Conservation (phyloP, 1,284 basidiomycete genomes). For the Sporisorium sorghi region DNA sequence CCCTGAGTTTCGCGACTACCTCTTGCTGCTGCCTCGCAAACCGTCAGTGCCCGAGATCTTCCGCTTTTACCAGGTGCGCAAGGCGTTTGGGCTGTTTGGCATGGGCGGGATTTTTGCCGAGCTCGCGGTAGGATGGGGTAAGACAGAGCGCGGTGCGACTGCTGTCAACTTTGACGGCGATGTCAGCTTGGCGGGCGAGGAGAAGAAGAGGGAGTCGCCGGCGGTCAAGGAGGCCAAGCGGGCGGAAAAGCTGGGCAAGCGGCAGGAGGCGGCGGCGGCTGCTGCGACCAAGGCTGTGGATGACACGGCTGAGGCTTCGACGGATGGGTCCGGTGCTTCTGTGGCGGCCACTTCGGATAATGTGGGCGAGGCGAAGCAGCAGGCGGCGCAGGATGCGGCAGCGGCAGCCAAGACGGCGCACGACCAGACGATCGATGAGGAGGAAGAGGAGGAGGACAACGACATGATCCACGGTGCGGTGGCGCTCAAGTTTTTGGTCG, state of each 20-base stretch:
- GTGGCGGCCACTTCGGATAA: slow-evolving; percentile 4
- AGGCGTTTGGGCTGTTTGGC: slow-evolving; percentile 67
- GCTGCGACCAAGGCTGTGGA: slow-evolving; percentile 34
- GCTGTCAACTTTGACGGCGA: slow-evolving; percentile 66
- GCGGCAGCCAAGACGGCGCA: slow-evolving; percentile 17
- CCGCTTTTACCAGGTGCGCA: slow-evolving; percentile 68
- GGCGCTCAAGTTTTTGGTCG: slow-evolving; percentile 87
- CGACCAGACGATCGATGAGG: slow-evolving; percentile 56
- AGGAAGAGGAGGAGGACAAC: slow-evolving; percentile 75
- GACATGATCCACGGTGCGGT: slow-evolving; percentile 78
- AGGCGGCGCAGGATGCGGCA: slow-evolving; percentile 30
- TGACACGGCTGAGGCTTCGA: slow-evolving; percentile 7
- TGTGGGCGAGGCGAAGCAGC: slow-evolving; percentile 27
- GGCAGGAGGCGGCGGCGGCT: slow-evolving; percentile 39
- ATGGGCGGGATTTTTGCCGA: slow-evolving; percentile 68
- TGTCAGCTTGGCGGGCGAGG: slow-evolving; percentile 63
- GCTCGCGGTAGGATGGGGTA: slow-evolving; percentile 63
- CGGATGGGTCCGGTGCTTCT: neutral
- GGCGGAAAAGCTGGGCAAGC: slow-evolving; percentile 44
- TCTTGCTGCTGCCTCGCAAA: slow-evolving; percentile 65
- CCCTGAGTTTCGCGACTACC: slow-evolving; percentile 68
- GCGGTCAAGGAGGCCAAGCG: slow-evolving; percentile 55
- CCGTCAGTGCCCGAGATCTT: slow-evolving; percentile 66
- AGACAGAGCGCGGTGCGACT: slow-evolving; percentile 62
- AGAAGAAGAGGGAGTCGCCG: slow-evolving; percentile 54